phyloP scores from a whole-genome alignment of 306 rosid genomes.

The Vachellia collinsii region DNA sequence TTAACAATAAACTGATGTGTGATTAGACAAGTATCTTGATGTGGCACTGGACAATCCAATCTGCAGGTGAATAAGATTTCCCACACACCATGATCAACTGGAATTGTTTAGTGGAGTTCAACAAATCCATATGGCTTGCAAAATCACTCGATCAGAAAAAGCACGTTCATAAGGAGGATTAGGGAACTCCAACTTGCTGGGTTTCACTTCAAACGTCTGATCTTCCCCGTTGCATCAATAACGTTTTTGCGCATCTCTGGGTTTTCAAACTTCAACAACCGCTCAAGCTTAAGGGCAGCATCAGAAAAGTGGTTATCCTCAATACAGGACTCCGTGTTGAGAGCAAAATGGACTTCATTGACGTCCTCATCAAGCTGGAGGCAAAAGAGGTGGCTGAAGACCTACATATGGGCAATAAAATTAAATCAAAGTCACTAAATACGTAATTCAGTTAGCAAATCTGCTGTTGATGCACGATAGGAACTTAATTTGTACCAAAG shows the following conservation, averaged over 20 bases:
- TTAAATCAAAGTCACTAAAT: constrained; percentile 5
- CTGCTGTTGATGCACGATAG: background rate
- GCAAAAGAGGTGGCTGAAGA: constrained; percentile 71
- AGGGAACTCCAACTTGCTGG: background rate
- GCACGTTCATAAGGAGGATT: background rate
- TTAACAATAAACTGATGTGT: background rate
- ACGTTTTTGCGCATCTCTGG: constrained; percentile 73
- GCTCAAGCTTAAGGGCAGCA: constrained; percentile 69
- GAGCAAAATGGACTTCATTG: constrained; percentile 85
- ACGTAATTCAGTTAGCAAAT: background rate
- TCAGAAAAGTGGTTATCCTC: constrained; percentile 56
- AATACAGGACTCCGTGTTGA: constrained; percentile 58
- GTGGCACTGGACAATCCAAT: background rate
- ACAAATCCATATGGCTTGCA: constrained; percentile 24
- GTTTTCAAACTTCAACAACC: constrained; percentile 67
- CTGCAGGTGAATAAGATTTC: constrained; percentile 7
- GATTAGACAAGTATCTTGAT: constrained; percentile 5
- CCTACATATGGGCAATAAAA: constrained; percentile 52
- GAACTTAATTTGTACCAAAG: background rate
- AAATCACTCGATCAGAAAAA: constrained; percentile 8
- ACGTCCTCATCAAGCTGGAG: constrained; percentile 91
- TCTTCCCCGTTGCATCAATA: constrained; percentile 58
- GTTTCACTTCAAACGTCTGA: constrained; percentile 63
- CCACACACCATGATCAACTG: background rate
- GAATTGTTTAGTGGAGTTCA: background rate